Evolutionary conservation across 73 alveolate species (phyloP), one percentile per base, ranked within the genome.

Genomic region (Paramecium biaurelia): DNA sequence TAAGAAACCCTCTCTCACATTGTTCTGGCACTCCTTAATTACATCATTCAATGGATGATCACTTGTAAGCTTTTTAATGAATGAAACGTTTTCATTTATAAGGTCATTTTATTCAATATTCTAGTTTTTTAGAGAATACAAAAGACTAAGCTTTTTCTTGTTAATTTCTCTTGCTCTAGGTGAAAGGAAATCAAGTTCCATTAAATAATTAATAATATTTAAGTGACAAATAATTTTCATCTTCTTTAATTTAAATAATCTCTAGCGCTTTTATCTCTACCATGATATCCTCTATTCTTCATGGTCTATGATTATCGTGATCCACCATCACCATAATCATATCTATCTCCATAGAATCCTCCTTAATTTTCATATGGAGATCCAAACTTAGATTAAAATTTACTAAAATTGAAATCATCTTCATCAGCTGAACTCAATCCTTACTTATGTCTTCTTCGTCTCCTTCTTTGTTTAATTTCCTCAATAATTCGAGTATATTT

Each of bases 1-100:
- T 72, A 72, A 34, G 18, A 72, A 72, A 15, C 86, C 86, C 12
- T 72, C 86, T 72, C 86, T 72, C 12, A 72, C 58, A 72, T 23
- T 72, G 45, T 72, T 38, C 11, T 72, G 11, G 14, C 86, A 72
- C 21, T 72, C 86, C 38, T 72, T 38, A 14, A 72, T 72, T 9
- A 72, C 86, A 1, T 35, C 59, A 0, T 32, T 35, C 38, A 72
- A 72, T 11, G 56, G 86, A 14, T 72, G 58, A 72, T 72, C 84
- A 26, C 26, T 26, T 11, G 84, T 15, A 3, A 38, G 18, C 18
- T 72, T 32, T 72, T 38, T 34, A 15, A 72, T 38, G 24, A 72
- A 72, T n/a, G 57, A 38, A 72, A 72, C 59, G 15, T 72, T 23
- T 12, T 72, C 34, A 21, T 32, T 72, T 2, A 72, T 35, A 15